These are phyloP conservation scores for Discostella pseudostelligera DNA, from an alignment of 108 stramenopile species.

Conservation along the genomic window DNA sequence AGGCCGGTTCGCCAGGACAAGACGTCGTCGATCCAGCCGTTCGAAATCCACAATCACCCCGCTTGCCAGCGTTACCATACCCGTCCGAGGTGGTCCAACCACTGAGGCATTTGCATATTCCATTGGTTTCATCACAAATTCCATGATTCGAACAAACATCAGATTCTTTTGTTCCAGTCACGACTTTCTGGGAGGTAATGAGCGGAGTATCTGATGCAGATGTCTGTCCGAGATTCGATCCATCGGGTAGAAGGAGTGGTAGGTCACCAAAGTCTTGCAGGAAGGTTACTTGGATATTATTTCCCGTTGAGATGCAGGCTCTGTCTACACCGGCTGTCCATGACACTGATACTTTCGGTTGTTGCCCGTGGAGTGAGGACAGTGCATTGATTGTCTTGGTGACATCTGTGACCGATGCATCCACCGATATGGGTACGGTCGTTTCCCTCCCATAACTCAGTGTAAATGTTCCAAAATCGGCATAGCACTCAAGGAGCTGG, in stretches of 20 bases:
- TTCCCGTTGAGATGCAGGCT: slow-evolving; percentile 50
- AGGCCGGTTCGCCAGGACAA: slow-evolving; percentile 42
- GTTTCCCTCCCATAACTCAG: slow-evolving; percentile 60
- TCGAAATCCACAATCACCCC: slow-evolving; percentile 63
- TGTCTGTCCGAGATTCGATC: slow-evolving; percentile 42
- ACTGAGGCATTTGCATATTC: slow-evolving; percentile 50
- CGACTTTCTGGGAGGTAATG: slow-evolving; percentile 47
- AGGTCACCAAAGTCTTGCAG: slow-evolving; percentile 65
- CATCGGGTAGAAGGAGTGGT: slow-evolving; percentile 51
- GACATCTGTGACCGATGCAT: slow-evolving; percentile 56
- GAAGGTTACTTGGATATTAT: slow-evolving; percentile 56
- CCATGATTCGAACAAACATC: slow-evolving; percentile 63
- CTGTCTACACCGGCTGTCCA: slow-evolving; percentile 25
- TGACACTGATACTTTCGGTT: slow-evolving; percentile 36
- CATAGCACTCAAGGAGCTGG: slow-evolving; percentile 62
- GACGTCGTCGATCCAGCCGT: slow-evolving; percentile 28
- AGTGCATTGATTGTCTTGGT: slow-evolving; percentile 56
- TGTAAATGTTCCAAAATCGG: slow-evolving; percentile 65
- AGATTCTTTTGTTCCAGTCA: slow-evolving; percentile 62
- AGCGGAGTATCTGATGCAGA: slow-evolving; percentile 39
- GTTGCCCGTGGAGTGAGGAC: slow-evolving; percentile 32
- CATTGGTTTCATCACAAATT: slow-evolving; percentile 45
- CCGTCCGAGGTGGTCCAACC: slow-evolving; percentile 68
- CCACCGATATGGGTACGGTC: slow-evolving; percentile 53
- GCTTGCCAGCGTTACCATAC: slow-evolving; percentile 55